phyloP scores from a whole-genome alignment of 1,284 basidiomycete genomes.

The Fomitiporia mediterranea region DNA sequence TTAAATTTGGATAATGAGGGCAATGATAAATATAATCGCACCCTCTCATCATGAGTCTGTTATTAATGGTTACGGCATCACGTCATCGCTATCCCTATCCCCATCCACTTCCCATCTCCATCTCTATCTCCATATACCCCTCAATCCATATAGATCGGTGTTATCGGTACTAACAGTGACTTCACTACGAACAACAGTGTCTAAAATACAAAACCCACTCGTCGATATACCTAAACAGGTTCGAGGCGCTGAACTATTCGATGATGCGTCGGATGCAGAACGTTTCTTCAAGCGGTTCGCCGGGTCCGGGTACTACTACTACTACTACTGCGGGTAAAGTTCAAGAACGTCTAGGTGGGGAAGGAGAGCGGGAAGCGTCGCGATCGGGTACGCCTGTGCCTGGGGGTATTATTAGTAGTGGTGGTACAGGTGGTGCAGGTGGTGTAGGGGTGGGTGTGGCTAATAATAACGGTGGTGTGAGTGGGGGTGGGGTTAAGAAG shows the following conservation, averaged over 20 bases:
- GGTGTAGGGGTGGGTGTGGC: not conserved
- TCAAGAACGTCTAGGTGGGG: not conserved
- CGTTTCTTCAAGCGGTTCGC: constrained; percentile 39
- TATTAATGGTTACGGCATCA: no score
- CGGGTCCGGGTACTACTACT: not conserved
- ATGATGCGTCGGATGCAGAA: constrained; percentile 84
- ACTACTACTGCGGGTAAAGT: not conserved
- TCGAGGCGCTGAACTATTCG: constrained; percentile 83
- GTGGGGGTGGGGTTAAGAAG: constrained; percentile 17
- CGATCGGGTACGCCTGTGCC: constrained; percentile 1
- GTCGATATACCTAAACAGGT: constrained; percentile 90
- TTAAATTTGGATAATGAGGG: no score
- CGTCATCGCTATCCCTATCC: no score
- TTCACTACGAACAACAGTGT: constrained; percentile 50
- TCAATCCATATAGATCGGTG: not conserved
- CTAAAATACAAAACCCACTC: constrained; percentile 93
- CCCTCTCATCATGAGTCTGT: no score
- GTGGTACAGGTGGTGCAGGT: no score
- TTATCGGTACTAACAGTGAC: constrained; percentile 11
- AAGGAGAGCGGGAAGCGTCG: not conserved
- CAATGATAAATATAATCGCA: no score
- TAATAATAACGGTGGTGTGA: constrained; percentile 3
- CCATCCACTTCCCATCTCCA: not conserved
- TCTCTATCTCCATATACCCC: not conserved
- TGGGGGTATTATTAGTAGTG: no score